Evolutionary conservation across 2,329 filamentous ascomycete genomes (phyloP).

Genomic region (Cladorrhinum sp.): DNA sequence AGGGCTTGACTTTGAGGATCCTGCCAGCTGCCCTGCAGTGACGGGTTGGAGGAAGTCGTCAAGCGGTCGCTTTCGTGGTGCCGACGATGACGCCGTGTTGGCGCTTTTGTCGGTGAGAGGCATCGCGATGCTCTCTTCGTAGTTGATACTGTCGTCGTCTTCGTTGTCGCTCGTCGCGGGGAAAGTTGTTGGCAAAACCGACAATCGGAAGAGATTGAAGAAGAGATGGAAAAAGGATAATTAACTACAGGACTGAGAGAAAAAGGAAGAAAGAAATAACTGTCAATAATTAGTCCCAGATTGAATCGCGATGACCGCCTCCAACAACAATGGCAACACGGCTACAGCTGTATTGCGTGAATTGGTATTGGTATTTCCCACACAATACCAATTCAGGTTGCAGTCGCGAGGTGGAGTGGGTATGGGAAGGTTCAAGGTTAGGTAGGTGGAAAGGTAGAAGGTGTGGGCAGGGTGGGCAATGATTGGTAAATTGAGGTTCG

Average conservation of each 20-base stretch:
- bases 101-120: background rate
- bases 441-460: background rate
- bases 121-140: background rate
- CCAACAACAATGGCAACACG: background rate
- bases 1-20: background rate
- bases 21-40: background rate
- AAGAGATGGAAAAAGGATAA: background rate
- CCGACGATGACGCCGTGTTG: background rate
- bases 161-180: background rate
- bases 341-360: background rate
- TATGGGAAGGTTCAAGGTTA: background rate
- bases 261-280: background rate
- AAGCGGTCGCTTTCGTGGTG: background rate
- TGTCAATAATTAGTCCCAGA: background rate
- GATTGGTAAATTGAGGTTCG: conserved; percentile 1
- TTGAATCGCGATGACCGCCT: background rate
- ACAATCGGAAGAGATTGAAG: background rate
- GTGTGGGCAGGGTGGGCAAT: background rate
- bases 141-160: background rate
- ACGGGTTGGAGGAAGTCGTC: background rate
- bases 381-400: background rate
- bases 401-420: background rate
- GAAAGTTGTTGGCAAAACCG: background rate
- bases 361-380: background rate
- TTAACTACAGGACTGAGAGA: background rate